A percentile compares a stretch with the other conserved stretches of the same genome.
These are phyloP conservation scores for Intubia oerlemansii DNA, from an alignment of 2,329 filamentous ascomycete genomes.

Conservation along the genomic window DNA sequence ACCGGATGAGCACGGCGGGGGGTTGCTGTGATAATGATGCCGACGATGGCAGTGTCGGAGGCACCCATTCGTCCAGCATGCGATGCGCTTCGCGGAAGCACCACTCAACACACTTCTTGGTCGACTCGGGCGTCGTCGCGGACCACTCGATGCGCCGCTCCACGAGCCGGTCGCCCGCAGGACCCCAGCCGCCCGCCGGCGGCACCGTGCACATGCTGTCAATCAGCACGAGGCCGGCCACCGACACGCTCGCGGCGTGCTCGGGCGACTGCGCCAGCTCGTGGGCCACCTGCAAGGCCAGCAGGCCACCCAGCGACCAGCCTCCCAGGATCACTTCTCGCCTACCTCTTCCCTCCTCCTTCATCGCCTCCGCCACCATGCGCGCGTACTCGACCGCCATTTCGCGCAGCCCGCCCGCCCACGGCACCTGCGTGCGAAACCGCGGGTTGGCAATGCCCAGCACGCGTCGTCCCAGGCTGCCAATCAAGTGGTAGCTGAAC, in stretches of 20 bases:
- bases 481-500: constrained; percentile 33
- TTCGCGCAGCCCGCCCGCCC: constrained; percentile 28
- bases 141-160: constrained; percentile 11
- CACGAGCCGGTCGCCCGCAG: constrained; percentile 9
- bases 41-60: constrained; percentile 7
- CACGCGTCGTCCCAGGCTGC: constrained; percentile 23
- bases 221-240: constrained; percentile 29
- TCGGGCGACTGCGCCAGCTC: too few relatives aligned
- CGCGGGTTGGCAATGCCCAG: constrained; percentile 34
- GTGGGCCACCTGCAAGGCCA: constrained; percentile 27
- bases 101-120: constrained; percentile 11
- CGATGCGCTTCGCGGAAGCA: constrained; percentile 21
- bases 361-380: too few relatives aligned
- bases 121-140: constrained; percentile 11
- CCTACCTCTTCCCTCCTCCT: too few relatives aligned
- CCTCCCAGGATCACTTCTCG: constrained; percentile 31
- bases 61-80: constrained; percentile 19
- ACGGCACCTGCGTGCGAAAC: constrained; percentile 23
- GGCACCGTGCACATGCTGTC: constrained; percentile 22
- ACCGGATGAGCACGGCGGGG: constrained; percentile 22
- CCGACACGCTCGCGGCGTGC: too few relatives aligned
- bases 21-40: constrained; percentile 15
- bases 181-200: constrained; percentile 3
- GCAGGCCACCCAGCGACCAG: constrained; percentile 31
- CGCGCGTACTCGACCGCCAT: constrained; percentile 31